Base-by-base conservation (phyloP, 2,329 filamentous ascomycete genomes). In the Emergomyces orientalis region DNA sequence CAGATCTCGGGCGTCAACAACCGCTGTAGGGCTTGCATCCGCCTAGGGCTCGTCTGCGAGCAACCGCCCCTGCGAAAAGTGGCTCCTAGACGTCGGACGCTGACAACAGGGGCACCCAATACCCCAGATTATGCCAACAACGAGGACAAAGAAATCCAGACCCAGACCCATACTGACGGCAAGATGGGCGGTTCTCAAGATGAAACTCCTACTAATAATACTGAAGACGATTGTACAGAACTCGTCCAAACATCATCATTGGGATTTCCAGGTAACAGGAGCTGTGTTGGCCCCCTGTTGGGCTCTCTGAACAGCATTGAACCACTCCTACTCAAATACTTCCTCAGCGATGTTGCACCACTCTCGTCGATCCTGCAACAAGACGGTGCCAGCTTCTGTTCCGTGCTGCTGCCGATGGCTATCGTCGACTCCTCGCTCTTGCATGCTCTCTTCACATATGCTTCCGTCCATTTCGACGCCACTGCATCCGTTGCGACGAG, bases 401-500 rank as follows among this genome's bases (percentile, higher is more conserved):
- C 45, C 11, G 45, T 47, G 13, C 45, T 47, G n/a, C 22, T 47
- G 45, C 45, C 45, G 9, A 47, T 47, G 64, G 64, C 64, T 30
- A 65, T 65, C 43, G 64, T 63, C 51, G 64, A 65, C 61, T 63
- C 64, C 30, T 65, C 64, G 3, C 39, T 65, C 13, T 63, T 65
- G 2, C 63, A 65, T 14, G 64, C 64, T 3, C 57, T 65, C n/a
- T 65, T 65, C 47, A 55, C 63, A 51, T 65, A 65, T 56, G 63
- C 64, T 52, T 65, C 64, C 32, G 60, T 65, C 41, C 63, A 65
- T 61, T 55, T 60, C 30, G 49, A 63, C 17, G 52, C 64, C 19
- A 58, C 63, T 32, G 63, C 47, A 25, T 34, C 60, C 27, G 55
- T 59, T 34, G 41, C 63, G 25, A 60, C 57, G 8, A 41, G 51